Base-by-base conservation (phyloP, 495 filamentous ascomycete species). In the Astrocystis sublimbata region DNA sequence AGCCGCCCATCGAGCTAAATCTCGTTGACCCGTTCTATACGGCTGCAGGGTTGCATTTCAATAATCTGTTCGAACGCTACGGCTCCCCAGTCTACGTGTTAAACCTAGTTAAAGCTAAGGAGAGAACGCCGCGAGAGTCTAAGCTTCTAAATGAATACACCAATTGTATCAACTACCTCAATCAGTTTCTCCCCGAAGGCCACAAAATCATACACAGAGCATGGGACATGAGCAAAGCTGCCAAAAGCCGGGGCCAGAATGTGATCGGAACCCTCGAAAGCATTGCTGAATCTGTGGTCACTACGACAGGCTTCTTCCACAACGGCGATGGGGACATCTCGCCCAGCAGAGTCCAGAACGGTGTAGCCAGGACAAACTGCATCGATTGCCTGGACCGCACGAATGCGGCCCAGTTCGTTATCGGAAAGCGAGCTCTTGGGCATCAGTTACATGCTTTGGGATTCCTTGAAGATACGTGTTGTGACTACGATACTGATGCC, bases 321-420 rank as follows among this genome's bases (percentile, higher is more conserved):
- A 98, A 98, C 68, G 94, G 92, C 2, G 84, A 88, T 64, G 83
- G 83, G 45, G 76, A 80, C 2, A 85, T 84, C 43, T 83, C 82
- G 4, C 81, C 82, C 40, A 76, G 91, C 8, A 82, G 76, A n/a
- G 80, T 93, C 28, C 94, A 98, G 70, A 96, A 97, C 64, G 94
- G 94, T 5, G 86, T 98, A 42, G 92, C 90, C 13, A 86, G 94
- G 63, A 98, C 96, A 1, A 98, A 98, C 68, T 98, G 94, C 71
- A 98, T 98, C 63, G 94, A 98, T 69, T 98, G 94, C 65, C 81
- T 98, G 13, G 94, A 98, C 71, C 85, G 94, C 42, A 98, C 94
- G 4, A 98, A 98, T 73, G 94, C 94, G 17, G 92, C 92, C 1
- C 94, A 98, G 69, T 98, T 98, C 69, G 94, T 98, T 24, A 92